A percentile compares a stretch with the other conserved stretches of the same genome.
phyloP scores from a whole-genome alignment of 805 yeast species.

The Yarrowia hollandica region DNA sequence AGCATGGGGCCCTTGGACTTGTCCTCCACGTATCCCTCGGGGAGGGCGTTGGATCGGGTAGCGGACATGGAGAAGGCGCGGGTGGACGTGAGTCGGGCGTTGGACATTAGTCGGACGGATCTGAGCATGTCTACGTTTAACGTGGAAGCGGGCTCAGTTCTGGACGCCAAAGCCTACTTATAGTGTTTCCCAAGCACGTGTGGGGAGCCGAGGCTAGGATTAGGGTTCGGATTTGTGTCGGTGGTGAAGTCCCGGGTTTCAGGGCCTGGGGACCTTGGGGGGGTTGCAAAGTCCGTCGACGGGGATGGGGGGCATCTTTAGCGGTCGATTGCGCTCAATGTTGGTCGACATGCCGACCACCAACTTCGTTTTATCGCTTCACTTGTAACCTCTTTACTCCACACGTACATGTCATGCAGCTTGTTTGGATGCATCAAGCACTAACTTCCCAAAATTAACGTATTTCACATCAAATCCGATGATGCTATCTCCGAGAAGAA shows the following conservation, averaged over 20 bases:
- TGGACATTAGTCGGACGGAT: constrained; percentile 28
- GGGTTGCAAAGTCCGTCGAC: too few relatives aligned
- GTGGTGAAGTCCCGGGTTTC: too few relatives aligned
- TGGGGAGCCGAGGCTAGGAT: constrained; percentile 29
- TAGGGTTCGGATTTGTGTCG: constrained; percentile 9
- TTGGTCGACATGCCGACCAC: too few relatives aligned
- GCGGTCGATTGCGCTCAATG: too few relatives aligned
- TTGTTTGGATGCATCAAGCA: too few relatives aligned
- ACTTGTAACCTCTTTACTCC: not conserved
- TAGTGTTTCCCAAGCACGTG: constrained; percentile 18
- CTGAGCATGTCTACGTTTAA: constrained; percentile 26
- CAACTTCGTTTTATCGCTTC: too few relatives aligned
- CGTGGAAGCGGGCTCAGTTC: not conserved
- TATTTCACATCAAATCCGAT: not conserved
- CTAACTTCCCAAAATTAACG: not conserved
- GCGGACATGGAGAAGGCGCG: constrained; percentile 27
- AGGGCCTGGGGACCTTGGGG: too few relatives aligned
- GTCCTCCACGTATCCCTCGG: constrained; percentile 44
- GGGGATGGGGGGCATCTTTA: too few relatives aligned
- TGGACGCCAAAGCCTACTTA: not conserved
- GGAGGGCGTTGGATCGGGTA: constrained; percentile 30
- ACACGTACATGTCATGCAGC: constrained; percentile 13
- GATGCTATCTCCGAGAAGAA: not conserved
- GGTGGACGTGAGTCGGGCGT: constrained; percentile 29
- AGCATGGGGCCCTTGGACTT: constrained; percentile 63